Evolutionary conservation across 225 moss, liverwort and hornwort genomes (phyloP).

Genomic region (Climacium dendroides): DNA sequence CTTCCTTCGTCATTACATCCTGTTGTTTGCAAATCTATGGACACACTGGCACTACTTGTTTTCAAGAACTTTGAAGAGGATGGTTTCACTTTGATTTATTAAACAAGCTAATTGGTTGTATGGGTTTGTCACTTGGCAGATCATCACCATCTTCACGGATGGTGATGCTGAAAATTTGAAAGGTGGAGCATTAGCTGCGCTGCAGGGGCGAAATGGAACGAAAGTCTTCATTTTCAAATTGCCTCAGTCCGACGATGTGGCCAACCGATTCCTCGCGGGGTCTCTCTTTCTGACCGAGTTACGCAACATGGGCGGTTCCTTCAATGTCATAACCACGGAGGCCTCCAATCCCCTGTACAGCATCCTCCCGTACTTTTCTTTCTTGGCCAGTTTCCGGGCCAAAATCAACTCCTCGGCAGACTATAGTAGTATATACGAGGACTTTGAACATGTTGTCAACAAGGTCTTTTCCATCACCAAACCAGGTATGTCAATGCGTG

Average conservation of each 20-base stretch:
- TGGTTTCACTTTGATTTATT: background rate
- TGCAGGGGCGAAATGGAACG: background rate
- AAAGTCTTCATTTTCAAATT: slow-evolving; percentile 4
- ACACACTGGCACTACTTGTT: no score
- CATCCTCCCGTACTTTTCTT: background rate
- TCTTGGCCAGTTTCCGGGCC: background rate
- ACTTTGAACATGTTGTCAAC: background rate
- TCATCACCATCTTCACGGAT: background rate
- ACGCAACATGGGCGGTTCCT: background rate
- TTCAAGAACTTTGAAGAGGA: background rate
- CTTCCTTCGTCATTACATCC: no score
- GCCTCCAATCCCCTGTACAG: background rate
- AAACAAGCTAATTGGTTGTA: background rate
- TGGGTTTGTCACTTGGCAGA: background rate
- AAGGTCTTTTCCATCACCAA: background rate
- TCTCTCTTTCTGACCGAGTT: background rate
- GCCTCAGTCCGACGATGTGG: background rate
- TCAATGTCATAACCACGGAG: background rate
- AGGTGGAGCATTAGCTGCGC: background rate
- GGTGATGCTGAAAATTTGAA: background rate
- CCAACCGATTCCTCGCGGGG: background rate
- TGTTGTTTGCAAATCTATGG: no score
- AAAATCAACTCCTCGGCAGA: background rate
- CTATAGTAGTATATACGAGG: background rate
- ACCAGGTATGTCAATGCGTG: background rate